Base-by-base conservation (phyloP, 140 eudicot species). In the Flaveria floridana region DNA sequence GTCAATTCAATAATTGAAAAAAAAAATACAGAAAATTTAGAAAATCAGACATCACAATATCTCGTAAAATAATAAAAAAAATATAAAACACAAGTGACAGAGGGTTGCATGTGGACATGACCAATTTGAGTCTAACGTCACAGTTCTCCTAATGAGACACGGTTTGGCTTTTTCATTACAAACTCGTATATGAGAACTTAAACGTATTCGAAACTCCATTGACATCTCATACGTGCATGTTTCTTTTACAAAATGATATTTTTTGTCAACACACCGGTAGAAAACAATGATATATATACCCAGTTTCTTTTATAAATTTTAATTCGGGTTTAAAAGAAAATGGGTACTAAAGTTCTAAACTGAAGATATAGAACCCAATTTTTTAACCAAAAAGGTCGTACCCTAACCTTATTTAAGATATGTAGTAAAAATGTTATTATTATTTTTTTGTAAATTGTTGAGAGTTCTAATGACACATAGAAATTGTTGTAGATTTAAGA, bases 91-190 rank as follows among this genome's bases (percentile, higher is more conserved):
- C 50, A 16, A 47, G 46, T 64, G 65, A 62, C 42, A 21, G 50
- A 74, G 8, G 61, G 70, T 34, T 42, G 75, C 80, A 68, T 57
- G 81, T 77, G 81, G 39, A 68, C 39, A 70, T 69, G 76, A 70
- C 64, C 41, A 41, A 8, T 77, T 28, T 70, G 63, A 58, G 65
- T 56, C 44, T 77, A 69, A 78, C 81, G 81, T 81, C 76, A 69
- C 39, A 28, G 66, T 41, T 69, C 58, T 67, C 70, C 70, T 68
- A 81, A 76, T 65, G 74, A 84, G 88, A 84, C 88, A 74, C 78
- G 76, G 72, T 81, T 78, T 81, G 81, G 84, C 85, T 81, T 81
- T 85, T 78, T 50, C 82, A 75, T 70, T 52, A 28, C 86, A 79
- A 71, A 72, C 59, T 72, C 51, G 61, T 78, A 71, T 64, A 69